phyloP scores from a whole-genome alignment of 345 rosid genomes.

The Populus pruinosa region DNA sequence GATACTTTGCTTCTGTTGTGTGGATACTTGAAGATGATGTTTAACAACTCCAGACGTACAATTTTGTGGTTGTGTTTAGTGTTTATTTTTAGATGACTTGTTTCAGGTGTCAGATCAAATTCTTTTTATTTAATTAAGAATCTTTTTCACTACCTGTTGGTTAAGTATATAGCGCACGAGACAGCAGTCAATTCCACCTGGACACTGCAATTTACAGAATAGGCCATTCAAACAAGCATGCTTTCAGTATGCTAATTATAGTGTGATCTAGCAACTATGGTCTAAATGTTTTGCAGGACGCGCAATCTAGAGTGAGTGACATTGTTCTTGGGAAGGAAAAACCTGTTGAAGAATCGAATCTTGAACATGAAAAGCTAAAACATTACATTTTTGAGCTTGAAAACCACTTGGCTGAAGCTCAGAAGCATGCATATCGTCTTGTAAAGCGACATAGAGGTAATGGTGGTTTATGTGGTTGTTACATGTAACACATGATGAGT shows the following conservation, averaged over 20 bases:
- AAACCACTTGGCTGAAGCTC: constrained; percentile 91
- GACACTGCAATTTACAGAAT: neutral
- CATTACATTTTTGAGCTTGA: constrained; percentile 91
- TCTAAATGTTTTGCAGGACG: constrained; percentile 55
- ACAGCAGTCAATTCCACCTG: neutral
- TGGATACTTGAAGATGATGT: neutral
- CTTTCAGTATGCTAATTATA: neutral
- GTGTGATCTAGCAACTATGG: neutral
- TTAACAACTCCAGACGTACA: neutral
- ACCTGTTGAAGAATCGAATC: constrained; percentile 95
- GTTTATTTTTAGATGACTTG: neutral
- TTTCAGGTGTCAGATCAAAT: neutral
- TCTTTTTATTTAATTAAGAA: neutral
- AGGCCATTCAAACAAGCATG: neutral
- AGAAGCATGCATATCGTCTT: constrained; percentile 94
- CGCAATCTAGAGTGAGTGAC: constrained; percentile 87
- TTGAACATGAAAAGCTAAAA: constrained; percentile 90
- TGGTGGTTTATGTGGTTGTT: neutral
- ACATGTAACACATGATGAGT: neutral
- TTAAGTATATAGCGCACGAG: neutral
- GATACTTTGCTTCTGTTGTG: neutral
- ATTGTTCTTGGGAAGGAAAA: constrained; percentile 96
- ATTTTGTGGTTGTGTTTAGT: neutral
- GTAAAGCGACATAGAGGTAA: constrained; percentile 96
- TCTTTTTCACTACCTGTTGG: neutral